Conservation (phyloP, 2,329 filamentous ascomycete species). For the Ophiostoma himal-ulmi region DNA sequence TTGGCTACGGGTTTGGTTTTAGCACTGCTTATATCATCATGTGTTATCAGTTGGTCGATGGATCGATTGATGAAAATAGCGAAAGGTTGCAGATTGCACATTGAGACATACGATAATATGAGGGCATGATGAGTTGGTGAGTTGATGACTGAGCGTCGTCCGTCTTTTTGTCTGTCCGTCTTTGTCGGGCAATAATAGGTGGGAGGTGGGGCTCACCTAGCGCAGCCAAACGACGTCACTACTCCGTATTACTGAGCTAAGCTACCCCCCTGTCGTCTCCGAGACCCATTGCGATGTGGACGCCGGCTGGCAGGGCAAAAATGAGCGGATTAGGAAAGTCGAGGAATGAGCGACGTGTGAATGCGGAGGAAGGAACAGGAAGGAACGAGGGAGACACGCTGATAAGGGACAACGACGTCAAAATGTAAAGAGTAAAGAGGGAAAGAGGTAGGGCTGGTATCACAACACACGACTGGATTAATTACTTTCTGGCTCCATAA, state of each 20-base stretch:
- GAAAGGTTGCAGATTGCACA: background rate
- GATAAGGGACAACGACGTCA: background rate
- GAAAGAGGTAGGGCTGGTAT: slow-evolving; percentile 6
- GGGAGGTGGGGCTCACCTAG: slow-evolving; percentile 6
- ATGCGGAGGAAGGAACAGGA: background rate
- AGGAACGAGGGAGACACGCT: background rate
- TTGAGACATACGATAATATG: background rate
- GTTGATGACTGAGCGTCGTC: background rate
- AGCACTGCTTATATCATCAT: background rate
- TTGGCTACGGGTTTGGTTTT: background rate
- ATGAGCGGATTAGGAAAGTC: slow-evolving; percentile 6
- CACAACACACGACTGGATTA: slow-evolving; percentile 2
- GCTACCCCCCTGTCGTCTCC: slow-evolving; percentile 7
- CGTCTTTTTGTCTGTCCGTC: background rate
- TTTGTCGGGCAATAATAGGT: background rate
- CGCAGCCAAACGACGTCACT: slow-evolving; percentile 10
- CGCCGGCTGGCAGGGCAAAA: background rate
- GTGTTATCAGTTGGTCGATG: background rate
- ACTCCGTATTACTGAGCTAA: background rate
- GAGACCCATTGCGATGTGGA: background rate
- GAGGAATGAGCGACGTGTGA: background rate
- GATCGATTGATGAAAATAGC: background rate
- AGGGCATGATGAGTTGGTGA: background rate
- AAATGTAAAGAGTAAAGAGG: background rate
- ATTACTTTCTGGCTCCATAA: background rate